Conservation (phyloP, 768 basidiomycete species). For the Lentinula edodes region DNA sequence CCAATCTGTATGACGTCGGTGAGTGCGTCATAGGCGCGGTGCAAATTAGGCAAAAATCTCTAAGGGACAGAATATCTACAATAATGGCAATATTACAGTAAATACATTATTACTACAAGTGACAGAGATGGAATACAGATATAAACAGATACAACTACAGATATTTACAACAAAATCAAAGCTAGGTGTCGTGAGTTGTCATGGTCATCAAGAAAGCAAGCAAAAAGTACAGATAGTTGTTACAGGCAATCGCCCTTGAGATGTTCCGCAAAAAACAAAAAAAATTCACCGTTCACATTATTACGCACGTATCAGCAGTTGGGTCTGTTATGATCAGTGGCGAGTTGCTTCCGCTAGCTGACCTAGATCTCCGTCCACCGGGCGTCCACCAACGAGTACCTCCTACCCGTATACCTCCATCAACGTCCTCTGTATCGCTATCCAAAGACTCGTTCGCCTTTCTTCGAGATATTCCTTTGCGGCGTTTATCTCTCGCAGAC, state of each 20-base stretch:
- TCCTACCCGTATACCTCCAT: conserved; percentile 11
- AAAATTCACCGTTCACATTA: conserved; percentile 7
- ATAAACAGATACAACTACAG: background rate
- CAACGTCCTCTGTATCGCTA: conserved; percentile 16
- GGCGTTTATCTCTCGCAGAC: conserved; percentile 58
- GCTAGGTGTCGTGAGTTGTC: background rate
- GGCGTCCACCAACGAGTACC: conserved; percentile 26
- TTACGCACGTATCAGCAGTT: conserved; percentile 11
- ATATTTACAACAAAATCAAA: background rate
- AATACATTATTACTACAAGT: background rate
- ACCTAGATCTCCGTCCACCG: conserved; percentile 14
- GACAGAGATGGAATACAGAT: background rate
- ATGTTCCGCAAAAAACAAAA: background rate
- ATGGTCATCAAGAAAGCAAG: background rate
- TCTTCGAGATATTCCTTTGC: conserved; percentile 43
- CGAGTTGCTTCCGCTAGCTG: conserved; percentile 12
- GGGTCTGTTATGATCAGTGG: conserved; percentile 8
- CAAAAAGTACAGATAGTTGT: background rate
- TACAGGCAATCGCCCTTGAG: background rate
- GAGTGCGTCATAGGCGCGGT: background rate
- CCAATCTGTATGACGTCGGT: background rate
- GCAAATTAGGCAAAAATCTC: background rate
- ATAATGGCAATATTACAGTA: background rate
- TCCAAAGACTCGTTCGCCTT: conserved; percentile 31
- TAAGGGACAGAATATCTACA: background rate